Evolutionary conservation across 179 eudicot genomes (phyloP).

Genomic region (Corrigiola litoralis): DNA sequence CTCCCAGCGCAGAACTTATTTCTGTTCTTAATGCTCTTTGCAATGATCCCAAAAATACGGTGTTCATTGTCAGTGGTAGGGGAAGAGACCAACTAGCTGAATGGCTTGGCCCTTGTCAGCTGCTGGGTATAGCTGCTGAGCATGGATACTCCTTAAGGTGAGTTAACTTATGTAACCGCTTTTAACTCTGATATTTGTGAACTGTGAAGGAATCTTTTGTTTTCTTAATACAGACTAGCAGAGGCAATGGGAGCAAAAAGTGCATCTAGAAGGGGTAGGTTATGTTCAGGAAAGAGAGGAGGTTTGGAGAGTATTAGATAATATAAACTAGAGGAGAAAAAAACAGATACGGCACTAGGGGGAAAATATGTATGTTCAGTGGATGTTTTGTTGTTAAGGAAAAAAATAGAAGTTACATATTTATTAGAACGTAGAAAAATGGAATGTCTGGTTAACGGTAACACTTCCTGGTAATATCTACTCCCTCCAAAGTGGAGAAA

Average conservation of each 20-base stretch:
- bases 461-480: too few relatives aligned
- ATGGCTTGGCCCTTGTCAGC: constrained; percentile 76
- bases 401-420: too few relatives aligned
- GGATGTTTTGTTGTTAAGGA: too few relatives aligned
- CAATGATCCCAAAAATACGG: constrained; percentile 65
- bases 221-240: background rate
- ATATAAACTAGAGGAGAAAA: too few relatives aligned
- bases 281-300: background rate
- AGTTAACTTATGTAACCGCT: background rate
- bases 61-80: constrained; percentile 82
- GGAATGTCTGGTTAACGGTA: too few relatives aligned
- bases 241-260: too few relatives aligned
- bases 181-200: background rate
- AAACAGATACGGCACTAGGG: too few relatives aligned
- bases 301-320: background rate
- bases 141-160: constrained; percentile 84
- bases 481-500: too few relatives aligned
- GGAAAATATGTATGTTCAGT: too few relatives aligned
- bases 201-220: background rate
- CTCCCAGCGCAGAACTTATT: constrained; percentile 60
- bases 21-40: constrained; percentile 50
- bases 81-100: constrained; percentile 48
- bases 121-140: constrained; percentile 80
- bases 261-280: background rate
- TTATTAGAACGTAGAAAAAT: too few relatives aligned